Evolutionary conservation across 495 filamentous ascomycete genomes (phyloP).

Genomic region (Neurospora pannonica): DNA sequence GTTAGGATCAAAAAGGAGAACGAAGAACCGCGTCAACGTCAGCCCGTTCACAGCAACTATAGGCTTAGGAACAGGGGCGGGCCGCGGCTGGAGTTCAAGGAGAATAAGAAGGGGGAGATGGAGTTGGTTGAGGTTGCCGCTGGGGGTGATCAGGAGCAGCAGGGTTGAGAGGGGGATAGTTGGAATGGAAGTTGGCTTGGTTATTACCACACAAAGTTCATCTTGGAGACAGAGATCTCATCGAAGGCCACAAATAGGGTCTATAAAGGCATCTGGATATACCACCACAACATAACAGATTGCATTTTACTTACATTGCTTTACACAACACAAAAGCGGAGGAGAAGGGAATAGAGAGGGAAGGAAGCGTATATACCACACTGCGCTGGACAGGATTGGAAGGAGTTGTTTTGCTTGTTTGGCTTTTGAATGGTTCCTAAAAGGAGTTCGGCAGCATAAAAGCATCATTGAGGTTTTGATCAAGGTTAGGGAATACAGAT

Average conservation of each 20-base stretch:
- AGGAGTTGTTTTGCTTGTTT: neutral
- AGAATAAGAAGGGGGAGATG: neutral
- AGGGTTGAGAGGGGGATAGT: neutral
- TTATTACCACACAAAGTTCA: neutral
- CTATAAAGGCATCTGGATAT: neutral
- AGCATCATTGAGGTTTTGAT: neutral
- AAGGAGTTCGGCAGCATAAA: neutral
- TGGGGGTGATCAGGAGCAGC: neutral
- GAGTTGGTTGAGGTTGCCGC: neutral
- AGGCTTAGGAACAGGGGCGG: neutral
- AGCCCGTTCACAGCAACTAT: neutral
- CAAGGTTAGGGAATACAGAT: neutral
- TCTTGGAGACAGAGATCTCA: neutral
- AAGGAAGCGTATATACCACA: neutral
- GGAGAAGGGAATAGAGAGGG: neutral
- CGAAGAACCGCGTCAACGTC: neutral
- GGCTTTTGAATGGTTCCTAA: neutral
- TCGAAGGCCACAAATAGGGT: too few relatives aligned
- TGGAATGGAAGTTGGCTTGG: neutral
- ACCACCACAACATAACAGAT: neutral
- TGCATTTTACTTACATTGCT: neutral
- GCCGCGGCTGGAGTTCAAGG: neutral
- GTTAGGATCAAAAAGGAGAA: neutral
- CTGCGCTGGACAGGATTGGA: neutral
- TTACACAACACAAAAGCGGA: neutral